Percentiles rank a stretch among this genome's conserved stretches.
phyloP scores from a whole-genome alignment of 768 basidiomycete genomes.

The Filobasidium floriforme region DNA sequence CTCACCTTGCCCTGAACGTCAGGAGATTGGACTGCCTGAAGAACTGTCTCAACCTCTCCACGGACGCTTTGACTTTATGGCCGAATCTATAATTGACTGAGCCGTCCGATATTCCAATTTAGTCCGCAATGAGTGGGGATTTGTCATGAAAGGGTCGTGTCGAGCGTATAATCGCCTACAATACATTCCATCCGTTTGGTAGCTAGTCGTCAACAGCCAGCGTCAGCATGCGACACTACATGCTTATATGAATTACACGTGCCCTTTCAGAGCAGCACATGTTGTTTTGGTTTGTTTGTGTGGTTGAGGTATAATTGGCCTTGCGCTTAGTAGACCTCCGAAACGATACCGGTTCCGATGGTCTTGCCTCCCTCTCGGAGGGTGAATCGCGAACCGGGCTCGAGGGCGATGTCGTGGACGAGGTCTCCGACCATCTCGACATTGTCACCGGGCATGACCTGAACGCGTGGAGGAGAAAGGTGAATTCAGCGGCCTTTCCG shows the following conservation, averaged over 20 bases:
- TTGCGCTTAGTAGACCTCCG: conserved; percentile 57
- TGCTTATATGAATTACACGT: no score
- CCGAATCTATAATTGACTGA: no score
- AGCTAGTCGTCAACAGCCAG: no score
- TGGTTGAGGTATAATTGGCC: neutral
- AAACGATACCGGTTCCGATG: conserved; percentile 88
- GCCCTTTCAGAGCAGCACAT: neutral
- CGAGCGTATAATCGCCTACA: conserved; percentile 8
- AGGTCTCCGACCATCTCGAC: conserved; percentile 83
- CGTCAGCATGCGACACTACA: no score
- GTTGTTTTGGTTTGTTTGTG: neutral
- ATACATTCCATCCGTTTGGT: neutral
- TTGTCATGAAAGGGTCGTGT: conserved; percentile 8
- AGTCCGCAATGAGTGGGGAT: neutral
- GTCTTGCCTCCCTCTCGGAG: conserved; percentile 92
- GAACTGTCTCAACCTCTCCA: no score
- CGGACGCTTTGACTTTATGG: no score
- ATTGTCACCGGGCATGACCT: conserved; percentile 97
- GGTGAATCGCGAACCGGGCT: conserved; percentile 84
- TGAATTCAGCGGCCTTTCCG: conserved; percentile 27
- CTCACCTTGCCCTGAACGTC: no score
- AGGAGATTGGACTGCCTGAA: no score
- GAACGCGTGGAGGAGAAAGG: neutral
- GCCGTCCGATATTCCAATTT: neutral
- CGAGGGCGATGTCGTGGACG: conserved; percentile 76